These are phyloP conservation scores for Metschnikowia reukaufii DNA, from an alignment of 805 yeast species.

Conservation along the genomic window DNA sequence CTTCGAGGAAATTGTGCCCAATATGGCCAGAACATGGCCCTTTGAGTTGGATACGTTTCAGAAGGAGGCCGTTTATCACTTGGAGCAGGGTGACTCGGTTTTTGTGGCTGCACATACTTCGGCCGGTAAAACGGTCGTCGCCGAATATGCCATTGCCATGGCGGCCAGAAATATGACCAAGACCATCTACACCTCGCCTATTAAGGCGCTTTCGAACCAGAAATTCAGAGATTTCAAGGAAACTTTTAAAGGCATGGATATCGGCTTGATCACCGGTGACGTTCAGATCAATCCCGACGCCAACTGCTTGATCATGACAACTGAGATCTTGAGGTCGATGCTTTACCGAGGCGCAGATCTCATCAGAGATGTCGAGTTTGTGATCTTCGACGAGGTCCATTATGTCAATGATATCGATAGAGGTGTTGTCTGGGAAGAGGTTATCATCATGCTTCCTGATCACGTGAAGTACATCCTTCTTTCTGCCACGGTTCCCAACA, in stretches of 20 bases:
- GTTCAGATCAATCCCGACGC: constrained; percentile 98
- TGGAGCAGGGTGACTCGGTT: constrained; percentile 97
- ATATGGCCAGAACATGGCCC: constrained; percentile 93
- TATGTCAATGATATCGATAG: constrained; percentile 95
- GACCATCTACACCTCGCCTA: constrained; percentile 94
- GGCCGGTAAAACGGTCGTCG: constrained; percentile 98
- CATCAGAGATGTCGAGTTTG: constrained; percentile 95
- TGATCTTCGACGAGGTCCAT: constrained; percentile 96
- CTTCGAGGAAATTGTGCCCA: constrained; percentile 84
- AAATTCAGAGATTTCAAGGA: constrained; percentile 86
- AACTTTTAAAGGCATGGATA: constrained; percentile 76
- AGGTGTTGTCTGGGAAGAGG: constrained; percentile 99
- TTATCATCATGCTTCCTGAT: constrained; percentile 94
- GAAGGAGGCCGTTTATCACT: constrained; percentile 92
- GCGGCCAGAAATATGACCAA: constrained; percentile 95
- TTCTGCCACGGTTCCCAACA: constrained; percentile 98
- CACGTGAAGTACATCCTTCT: constrained; percentile 88
- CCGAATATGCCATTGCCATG: constrained; percentile 98
- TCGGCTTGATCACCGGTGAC: constrained; percentile 96
- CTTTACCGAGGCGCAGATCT: constrained; percentile 94
- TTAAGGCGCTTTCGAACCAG: constrained; percentile 86
- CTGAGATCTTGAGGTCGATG: constrained; percentile 94
- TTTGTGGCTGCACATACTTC: constrained; percentile 99
- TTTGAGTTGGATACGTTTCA: constrained; percentile 93
- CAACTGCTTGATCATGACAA: constrained; percentile 94